These are phyloP conservation scores for Hypoxylon perforatum DNA, from an alignment of 495 filamentous ascomycete species.

Conservation along the genomic window DNA sequence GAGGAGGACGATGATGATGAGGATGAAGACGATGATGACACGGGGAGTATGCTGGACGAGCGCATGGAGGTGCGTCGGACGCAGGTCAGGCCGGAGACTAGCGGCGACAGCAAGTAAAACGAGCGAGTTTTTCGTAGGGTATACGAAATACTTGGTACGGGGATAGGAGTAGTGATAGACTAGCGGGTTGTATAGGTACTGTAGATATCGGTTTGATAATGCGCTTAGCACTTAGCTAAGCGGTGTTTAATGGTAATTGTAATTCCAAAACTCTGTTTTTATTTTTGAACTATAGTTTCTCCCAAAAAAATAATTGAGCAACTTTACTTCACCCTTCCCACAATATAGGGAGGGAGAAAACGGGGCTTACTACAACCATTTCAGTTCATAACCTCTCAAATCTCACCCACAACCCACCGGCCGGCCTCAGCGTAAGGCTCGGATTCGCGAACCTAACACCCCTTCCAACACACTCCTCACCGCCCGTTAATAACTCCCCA, in stretches of 20 bases:
- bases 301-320: no score
- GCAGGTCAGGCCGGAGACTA: constrained; percentile 23
- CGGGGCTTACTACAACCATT: background rate
- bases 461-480: constrained; percentile 26
- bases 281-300: no score
- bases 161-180: no score
- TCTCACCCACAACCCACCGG: constrained; percentile 34
- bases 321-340: no score
- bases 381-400: constrained; percentile 25
- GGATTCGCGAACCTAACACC: constrained; percentile 41
- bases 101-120: constrained; percentile 12
- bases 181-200: no score
- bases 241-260: no score
- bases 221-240: no score
- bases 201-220: no score
- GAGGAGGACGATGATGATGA: constrained; percentile 46
- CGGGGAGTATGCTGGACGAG: constrained; percentile 43
- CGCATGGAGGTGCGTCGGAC: constrained; percentile 36
- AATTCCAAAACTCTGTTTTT: no score
- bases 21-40: constrained; percentile 52
- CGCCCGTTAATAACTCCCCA: constrained; percentile 28
- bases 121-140: background rate
- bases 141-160: no score
- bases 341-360: no score
- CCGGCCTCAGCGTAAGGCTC: constrained; percentile 43